Conservation (phyloP, 208 protist species). For the Herpetomonas samuelpessoai region DNA sequence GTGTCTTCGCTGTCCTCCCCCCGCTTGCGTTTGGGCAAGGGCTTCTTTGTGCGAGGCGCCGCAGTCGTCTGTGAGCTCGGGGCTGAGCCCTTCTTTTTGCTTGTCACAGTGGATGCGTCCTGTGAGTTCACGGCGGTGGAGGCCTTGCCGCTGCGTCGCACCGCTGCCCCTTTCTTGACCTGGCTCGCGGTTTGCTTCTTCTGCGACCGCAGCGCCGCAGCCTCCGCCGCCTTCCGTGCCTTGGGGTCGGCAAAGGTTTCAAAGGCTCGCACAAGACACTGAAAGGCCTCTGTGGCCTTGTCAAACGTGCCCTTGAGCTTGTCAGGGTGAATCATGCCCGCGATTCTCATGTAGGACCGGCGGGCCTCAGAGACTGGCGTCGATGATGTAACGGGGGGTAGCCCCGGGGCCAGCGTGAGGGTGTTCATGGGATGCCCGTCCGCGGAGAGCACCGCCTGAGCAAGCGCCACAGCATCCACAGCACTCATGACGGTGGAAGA, state of each 20-base stretch:
- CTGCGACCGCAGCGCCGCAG: neutral
- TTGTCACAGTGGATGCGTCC: slow-evolving; percentile 14
- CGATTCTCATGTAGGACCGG: slow-evolving; percentile 81
- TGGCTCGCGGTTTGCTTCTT: slow-evolving; percentile 1
- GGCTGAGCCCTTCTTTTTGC: slow-evolving; percentile 7
- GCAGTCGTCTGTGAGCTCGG: no score
- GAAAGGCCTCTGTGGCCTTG: slow-evolving; percentile 77
- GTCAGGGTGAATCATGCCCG: slow-evolving; percentile 74
- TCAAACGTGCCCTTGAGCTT: slow-evolving; percentile 65
- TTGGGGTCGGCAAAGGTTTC: slow-evolving; percentile 72
- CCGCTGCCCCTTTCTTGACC: neutral
- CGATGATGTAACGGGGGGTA: slow-evolving; percentile 51
- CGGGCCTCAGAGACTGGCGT: slow-evolving; percentile 64
- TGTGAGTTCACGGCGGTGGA: slow-evolving; percentile 12
- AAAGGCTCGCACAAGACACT: slow-evolving; percentile 79
- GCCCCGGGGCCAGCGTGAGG: slow-evolving; percentile 59
- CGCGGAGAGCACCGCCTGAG: slow-evolving; percentile 43
- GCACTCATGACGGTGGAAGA: no score
- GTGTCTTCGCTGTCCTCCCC: slow-evolving; percentile 5
- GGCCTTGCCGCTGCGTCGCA: neutral
- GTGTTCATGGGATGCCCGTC: slow-evolving; percentile 47
- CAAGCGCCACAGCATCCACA: slow-evolving; percentile 41
- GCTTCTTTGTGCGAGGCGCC: neutral
- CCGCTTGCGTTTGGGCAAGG: slow-evolving; percentile 5
- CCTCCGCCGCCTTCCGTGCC: slow-evolving; percentile 36